Percentiles rank a stretch among this genome's conserved stretches.
Conservation (phyloP, 768 basidiomycete genomes). For the Amylocystis lapponica region DNA sequence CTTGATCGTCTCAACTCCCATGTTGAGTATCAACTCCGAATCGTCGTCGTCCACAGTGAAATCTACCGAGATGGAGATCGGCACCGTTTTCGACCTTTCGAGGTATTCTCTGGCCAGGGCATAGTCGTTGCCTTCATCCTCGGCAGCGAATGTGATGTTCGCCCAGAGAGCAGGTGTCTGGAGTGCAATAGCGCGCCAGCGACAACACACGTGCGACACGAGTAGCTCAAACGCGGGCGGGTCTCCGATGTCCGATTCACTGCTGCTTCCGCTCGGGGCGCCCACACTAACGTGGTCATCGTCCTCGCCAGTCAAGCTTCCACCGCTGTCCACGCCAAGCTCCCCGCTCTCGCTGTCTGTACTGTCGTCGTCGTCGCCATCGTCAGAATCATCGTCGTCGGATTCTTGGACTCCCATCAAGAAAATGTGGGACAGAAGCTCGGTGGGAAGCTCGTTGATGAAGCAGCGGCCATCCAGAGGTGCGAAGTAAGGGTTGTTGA, state of each 20-base stretch:
- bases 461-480: conserved; percentile 18
- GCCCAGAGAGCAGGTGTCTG: conserved; percentile 56
- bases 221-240: conserved; percentile 41
- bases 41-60: conserved; percentile 18
- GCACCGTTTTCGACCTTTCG: conserved; percentile 47
- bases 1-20: conserved; percentile 4
- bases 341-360: conserved; percentile 20
- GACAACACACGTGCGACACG: conserved; percentile 56
- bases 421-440: conserved; percentile 46
- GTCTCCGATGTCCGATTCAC: not conserved
- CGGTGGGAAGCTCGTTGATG: conserved; percentile 49
- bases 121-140: conserved; percentile 34
- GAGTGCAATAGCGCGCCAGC: conserved; percentile 50
- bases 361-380: conserved; percentile 19
- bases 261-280: too few species aligned
- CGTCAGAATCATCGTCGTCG: conserved; percentile 27
- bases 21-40: conserved; percentile 7
- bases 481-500: conserved; percentile 9
- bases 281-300: too few species aligned
- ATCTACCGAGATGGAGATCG: conserved; percentile 47
- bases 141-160: conserved; percentile 34
- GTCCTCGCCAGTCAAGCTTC: conserved; percentile 7
- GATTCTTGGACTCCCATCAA: conserved; percentile 25
- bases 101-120: conserved; percentile 41
- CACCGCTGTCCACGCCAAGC: conserved; percentile 7